These are phyloP conservation scores for Trichoderma orchidacearum DNA, from an alignment of 495 filamentous ascomycete species.

Conservation along the genomic window DNA sequence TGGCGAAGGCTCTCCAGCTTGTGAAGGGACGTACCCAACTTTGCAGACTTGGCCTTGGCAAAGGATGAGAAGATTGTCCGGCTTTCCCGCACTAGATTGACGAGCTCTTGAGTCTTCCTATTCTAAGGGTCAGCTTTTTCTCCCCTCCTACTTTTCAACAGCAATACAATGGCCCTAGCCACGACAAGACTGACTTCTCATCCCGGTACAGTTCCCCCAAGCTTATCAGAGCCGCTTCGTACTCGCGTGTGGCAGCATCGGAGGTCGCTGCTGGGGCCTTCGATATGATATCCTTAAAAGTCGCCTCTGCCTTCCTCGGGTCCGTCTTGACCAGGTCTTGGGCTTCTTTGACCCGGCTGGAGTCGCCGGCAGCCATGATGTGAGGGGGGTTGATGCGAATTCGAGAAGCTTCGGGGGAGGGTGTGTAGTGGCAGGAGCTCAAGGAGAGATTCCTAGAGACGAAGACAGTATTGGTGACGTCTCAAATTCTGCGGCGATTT, in stretches of 20 bases:
- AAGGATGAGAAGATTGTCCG: slow-evolving; percentile 85
- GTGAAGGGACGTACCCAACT: slow-evolving; percentile 56
- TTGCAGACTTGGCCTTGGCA: slow-evolving; percentile 97
- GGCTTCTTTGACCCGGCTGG: slow-evolving; percentile 50
- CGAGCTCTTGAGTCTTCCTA: slow-evolving; percentile 72
- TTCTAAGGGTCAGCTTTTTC: slow-evolving; percentile 3
- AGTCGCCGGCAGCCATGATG: slow-evolving; percentile 33
- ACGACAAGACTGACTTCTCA: slow-evolving; percentile 44
- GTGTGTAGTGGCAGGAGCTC: no score
- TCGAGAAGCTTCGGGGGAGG: background rate
- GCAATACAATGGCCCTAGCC: background rate
- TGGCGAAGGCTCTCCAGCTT: no score
- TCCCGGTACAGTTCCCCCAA: slow-evolving; percentile 88
- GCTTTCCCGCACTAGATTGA: slow-evolving; percentile 81
- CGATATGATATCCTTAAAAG: slow-evolving; percentile 80
- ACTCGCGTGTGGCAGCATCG: slow-evolving; percentile 75
- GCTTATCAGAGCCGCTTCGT: slow-evolving; percentile 69
- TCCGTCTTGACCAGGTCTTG: slow-evolving; percentile 68
- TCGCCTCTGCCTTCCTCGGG: slow-evolving; percentile 62
- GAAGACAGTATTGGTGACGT: no score
- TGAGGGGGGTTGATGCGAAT: background rate
- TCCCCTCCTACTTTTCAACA: slow-evolving; percentile 3
- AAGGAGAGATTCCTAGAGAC: no score
- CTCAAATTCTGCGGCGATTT: no score
- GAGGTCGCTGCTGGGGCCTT: slow-evolving; percentile 64